These are phyloP conservation scores for Combretum micranthum DNA, from an alignment of 345 rosid genomes.

Conservation along the genomic window DNA sequence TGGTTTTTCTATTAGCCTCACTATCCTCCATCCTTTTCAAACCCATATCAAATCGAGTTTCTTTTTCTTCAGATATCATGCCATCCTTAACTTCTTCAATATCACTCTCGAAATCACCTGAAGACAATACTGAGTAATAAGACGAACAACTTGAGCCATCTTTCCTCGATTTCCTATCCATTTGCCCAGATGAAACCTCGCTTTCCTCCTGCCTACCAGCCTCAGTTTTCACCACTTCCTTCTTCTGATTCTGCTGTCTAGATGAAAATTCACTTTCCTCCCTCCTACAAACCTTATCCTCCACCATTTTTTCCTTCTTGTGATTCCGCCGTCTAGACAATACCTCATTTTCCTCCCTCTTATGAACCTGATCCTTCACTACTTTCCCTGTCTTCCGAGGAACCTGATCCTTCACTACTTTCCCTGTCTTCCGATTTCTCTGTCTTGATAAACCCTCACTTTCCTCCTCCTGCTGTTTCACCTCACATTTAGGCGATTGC, in stretches of 20 bases:
- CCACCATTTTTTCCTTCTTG: conserved; percentile 11
- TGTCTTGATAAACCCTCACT: conserved; percentile 21
- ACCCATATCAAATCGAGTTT: conserved; percentile 17
- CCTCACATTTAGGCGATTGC: conserved; percentile 15
- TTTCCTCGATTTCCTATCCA: conserved; percentile 26
- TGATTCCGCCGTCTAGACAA: conserved; percentile 17
- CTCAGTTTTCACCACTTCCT: conserved; percentile 17
- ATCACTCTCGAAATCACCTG: conserved; percentile 54
- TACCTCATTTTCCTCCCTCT: conserved; percentile 26
- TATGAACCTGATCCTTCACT: conserved; percentile 21
- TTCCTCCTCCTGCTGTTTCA: conserved; percentile 26
- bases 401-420: conserved; percentile 26
- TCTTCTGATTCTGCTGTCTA: conserved; percentile 19
- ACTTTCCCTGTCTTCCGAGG: conserved; percentile 29
- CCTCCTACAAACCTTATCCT: conserved; percentile 19
- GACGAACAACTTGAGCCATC: conserved; percentile 66
- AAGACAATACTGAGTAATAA: conserved; percentile 63
- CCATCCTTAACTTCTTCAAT: conserved; percentile 35
- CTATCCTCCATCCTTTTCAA: conserved; percentile 12
- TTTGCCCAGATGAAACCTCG: conserved; percentile 22
- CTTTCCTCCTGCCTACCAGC: conserved; percentile 19
- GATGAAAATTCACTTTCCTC: conserved; percentile 23
- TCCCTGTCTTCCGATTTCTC: conserved; percentile 28
- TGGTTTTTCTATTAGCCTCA: conserved; percentile 16
- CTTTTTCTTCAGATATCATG: conserved; percentile 21